A percentile compares a stretch with the other conserved stretches of the same genome.
Conservation (phyloP, 2,329 filamentous ascomycete species). For the Xylariaceae sp. region DNA sequence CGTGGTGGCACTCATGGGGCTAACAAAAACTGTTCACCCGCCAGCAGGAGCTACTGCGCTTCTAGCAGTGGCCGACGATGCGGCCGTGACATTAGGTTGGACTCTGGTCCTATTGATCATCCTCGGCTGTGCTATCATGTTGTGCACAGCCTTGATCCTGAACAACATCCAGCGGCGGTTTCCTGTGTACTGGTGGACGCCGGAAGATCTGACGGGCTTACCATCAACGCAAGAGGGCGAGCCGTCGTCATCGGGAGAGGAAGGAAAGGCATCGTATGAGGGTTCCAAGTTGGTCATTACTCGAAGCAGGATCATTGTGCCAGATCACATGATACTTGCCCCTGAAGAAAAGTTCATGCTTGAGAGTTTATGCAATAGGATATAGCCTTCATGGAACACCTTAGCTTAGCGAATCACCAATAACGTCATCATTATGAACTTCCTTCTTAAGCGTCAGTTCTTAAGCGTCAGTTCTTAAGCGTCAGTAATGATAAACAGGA, state of each 20-base stretch:
- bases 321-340: constrained; percentile 12
- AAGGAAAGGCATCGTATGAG: constrained; percentile 7
- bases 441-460: too few species aligned
- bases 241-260: constrained; percentile 6
- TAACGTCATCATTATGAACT: too few species aligned
- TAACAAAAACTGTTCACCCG: constrained; percentile 74
- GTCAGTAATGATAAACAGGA: too few species aligned
- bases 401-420: too few species aligned
- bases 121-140: constrained; percentile 63
- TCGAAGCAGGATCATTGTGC: constrained; percentile 10
- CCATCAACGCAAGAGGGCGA: not conserved
- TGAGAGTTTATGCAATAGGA: constrained; percentile 14
- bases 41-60: constrained; percentile 76
- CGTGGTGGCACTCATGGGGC: constrained; percentile 65
- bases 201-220: constrained; percentile 32
- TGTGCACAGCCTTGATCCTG: constrained; percentile 62
- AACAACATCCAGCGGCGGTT: constrained; percentile 72
- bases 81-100: constrained; percentile 65
- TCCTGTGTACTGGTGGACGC: constrained; percentile 72
- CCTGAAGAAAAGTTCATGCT: constrained; percentile 19
- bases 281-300: constrained; percentile 10
- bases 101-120: constrained; percentile 65
- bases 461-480: too few species aligned
- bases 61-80: constrained; percentile 63
- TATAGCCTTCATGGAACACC: constrained; percentile 6